Conservation (phyloP, 2,329 filamentous ascomycete species). For the Diaporthe sp. region DNA sequence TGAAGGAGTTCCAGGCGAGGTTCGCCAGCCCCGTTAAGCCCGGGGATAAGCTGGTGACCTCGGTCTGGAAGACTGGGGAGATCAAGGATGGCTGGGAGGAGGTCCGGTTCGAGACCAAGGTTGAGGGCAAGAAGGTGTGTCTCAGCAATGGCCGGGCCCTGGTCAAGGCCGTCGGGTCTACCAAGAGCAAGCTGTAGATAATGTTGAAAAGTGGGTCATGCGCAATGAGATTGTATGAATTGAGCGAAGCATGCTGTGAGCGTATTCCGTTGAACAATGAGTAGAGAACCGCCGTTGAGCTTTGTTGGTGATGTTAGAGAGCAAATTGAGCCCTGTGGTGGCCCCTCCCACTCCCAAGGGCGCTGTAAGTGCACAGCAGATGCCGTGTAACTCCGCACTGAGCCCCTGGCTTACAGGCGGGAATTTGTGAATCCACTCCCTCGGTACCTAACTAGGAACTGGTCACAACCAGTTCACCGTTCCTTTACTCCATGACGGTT, state of each 20-base stretch:
- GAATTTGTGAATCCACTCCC: background rate
- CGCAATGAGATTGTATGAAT: background rate
- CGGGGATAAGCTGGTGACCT: constrained; percentile 84
- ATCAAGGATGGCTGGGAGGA: constrained; percentile 82
- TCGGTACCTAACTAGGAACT: background rate
- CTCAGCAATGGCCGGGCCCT: constrained; percentile 89
- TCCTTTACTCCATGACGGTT: background rate
- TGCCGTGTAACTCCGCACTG: background rate
- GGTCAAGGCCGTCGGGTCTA: constrained; percentile 73
- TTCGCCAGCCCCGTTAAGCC: constrained; percentile 89
- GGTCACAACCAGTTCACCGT: background rate
- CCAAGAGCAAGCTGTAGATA: constrained; percentile 74
- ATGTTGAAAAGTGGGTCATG: background rate
- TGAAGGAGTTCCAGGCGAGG: constrained; percentile 90
- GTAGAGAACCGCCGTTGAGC: background rate
- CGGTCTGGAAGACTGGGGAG: constrained; percentile 84
- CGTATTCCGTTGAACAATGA: background rate
- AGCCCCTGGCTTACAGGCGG: constrained; percentile 15
- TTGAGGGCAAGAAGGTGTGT: constrained; percentile 86
- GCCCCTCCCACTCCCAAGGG: background rate
- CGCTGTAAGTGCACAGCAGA: background rate
- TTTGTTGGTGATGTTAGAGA: background rate
- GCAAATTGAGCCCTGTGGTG: background rate
- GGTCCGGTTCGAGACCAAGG: constrained; percentile 81
- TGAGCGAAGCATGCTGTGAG: background rate